These are phyloP conservation scores for Purshia tridentata DNA, from an alignment of 306 rosid genomes.

Conservation along the genomic window DNA sequence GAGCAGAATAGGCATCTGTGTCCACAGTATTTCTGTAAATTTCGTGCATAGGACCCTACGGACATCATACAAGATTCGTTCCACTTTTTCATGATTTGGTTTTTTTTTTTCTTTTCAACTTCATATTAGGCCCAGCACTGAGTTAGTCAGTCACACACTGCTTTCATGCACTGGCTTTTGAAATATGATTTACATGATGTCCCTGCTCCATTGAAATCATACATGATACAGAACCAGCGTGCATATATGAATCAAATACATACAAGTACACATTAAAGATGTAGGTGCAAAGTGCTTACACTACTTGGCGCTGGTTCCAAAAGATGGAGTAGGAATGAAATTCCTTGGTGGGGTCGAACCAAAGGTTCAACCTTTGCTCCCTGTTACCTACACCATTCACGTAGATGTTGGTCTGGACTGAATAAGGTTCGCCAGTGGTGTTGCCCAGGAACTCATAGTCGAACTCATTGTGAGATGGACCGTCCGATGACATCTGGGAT, in stretches of 20 bases:
- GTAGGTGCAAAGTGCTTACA: conserved; percentile 49
- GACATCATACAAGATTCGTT: conserved; percentile 43
- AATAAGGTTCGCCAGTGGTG: conserved; percentile 84
- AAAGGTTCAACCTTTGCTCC: conserved; percentile 87
- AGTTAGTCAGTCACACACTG: background rate
- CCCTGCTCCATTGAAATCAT: too few species aligned
- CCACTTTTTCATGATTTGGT: conserved; percentile 8
- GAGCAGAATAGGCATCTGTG: conserved; percentile 9
- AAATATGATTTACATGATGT: background rate
- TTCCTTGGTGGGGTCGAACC: conserved; percentile 84
- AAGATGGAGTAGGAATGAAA: conserved; percentile 78
- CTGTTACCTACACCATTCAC: conserved; percentile 89
- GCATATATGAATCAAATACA: too few species aligned
- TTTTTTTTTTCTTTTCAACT: conserved; percentile 17
- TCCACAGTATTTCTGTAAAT: conserved; percentile 5
- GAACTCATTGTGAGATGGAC: conserved; percentile 78
- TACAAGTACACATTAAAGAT: too few species aligned
- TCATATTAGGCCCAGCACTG: background rate
- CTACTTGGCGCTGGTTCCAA: conserved; percentile 93
- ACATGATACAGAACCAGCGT: too few species aligned
- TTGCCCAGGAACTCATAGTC: conserved; percentile 95
- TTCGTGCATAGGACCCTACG: background rate
- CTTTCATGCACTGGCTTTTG: background rate
- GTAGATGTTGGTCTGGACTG: conserved; percentile 80
- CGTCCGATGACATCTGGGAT: conserved; percentile 86